A percentile compares a stretch with the other conserved stretches of the same genome.
Evolutionary conservation across 139 green algal species (phyloP).

Genomic region (Marvania coccoides): DNA sequence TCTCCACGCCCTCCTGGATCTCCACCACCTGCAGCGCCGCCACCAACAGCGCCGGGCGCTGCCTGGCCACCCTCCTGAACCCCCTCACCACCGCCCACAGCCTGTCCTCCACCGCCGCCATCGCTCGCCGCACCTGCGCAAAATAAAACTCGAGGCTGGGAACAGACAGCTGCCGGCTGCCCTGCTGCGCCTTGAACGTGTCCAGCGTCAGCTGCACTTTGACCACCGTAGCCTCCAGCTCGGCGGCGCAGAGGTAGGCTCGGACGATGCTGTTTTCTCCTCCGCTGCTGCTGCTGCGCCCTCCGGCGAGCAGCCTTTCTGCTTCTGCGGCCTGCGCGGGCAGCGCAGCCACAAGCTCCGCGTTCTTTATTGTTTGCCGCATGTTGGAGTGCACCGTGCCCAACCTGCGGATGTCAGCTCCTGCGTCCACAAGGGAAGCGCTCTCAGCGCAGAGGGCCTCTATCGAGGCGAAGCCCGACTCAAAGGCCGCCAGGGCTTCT

Average conservation of each 20-base stretch:
- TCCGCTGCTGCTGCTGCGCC: too few species aligned
- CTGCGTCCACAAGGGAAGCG: conserved; percentile 56
- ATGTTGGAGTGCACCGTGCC: conserved; percentile 64
- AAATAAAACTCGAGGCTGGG: background rate
- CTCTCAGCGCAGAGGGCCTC: conserved; percentile 65
- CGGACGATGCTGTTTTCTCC: conserved; percentile 4
- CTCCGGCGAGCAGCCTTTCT: conserved; percentile 56
- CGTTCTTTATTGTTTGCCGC: conserved; percentile 40
- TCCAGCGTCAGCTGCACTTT: conserved; percentile 53
- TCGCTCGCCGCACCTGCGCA: conserved; percentile 34
- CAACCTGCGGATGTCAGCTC: conserved; percentile 68
- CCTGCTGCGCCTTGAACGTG: background rate
- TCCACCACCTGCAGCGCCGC: conserved; percentile 65
- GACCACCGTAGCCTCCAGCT: conserved; percentile 61
- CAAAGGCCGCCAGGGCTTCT: background rate
- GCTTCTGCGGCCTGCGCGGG: conserved; percentile 28
- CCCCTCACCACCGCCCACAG: conserved; percentile 55
- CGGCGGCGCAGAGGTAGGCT: conserved; percentile 36
- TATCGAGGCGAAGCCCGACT: conserved; percentile 22
- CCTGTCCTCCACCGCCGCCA: conserved; percentile 59
- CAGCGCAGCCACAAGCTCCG: background rate
- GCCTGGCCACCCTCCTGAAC: conserved; percentile 42
- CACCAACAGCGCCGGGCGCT: conserved; percentile 64
- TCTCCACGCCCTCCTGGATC: conserved; percentile 63
- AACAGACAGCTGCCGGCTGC: background rate